Percentiles rank a stretch among this genome's conserved stretches.
Evolutionary conservation across 768 basidiomycete species (phyloP).

Genomic region (Cystobasidium tubakii): DNA sequence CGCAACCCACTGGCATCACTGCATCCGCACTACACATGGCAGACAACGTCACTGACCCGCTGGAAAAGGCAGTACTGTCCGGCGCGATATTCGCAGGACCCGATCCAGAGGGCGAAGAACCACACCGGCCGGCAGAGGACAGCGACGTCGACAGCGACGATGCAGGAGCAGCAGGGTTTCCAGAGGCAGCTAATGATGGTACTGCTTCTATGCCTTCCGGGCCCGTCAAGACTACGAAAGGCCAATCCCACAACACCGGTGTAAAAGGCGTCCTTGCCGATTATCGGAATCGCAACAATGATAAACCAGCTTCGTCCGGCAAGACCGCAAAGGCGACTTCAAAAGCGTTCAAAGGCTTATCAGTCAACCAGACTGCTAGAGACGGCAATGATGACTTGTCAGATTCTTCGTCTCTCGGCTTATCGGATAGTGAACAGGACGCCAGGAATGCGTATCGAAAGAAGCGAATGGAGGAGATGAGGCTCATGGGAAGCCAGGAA

Average conservation of each 20-base stretch:
- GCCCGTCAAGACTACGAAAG: slow-evolving; percentile 10
- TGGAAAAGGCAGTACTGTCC: slow-evolving; percentile 37
- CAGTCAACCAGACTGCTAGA: neutral
- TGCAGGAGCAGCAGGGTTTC: neutral
- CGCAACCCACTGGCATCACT: no score
- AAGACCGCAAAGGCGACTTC: neutral
- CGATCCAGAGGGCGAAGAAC: slow-evolving; percentile 30
- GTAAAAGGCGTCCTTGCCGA: slow-evolving; percentile 46
- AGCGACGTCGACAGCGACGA: slow-evolving; percentile 27
- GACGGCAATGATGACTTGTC: neutral
- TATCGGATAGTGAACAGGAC: slow-evolving; percentile 35
- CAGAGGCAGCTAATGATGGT: neutral
- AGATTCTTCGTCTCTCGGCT: neutral
- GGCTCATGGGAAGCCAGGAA: slow-evolving; percentile 33
- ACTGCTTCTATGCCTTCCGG: neutral
- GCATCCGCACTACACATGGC: slow-evolving; percentile 14
- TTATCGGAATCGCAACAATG: slow-evolving; percentile 33
- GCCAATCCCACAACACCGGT: slow-evolving; percentile 42
- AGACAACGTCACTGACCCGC: slow-evolving; percentile 33
- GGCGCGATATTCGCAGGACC: slow-evolving; percentile 33
- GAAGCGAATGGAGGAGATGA: slow-evolving; percentile 41
- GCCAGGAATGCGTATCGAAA: slow-evolving; percentile 34
- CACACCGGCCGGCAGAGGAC: neutral
- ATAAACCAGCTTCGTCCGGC: neutral
- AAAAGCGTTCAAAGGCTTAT: neutral